Base-by-base conservation (phyloP, 2,329 filamentous ascomycete species). In the Botryotinia globosa region DNA sequence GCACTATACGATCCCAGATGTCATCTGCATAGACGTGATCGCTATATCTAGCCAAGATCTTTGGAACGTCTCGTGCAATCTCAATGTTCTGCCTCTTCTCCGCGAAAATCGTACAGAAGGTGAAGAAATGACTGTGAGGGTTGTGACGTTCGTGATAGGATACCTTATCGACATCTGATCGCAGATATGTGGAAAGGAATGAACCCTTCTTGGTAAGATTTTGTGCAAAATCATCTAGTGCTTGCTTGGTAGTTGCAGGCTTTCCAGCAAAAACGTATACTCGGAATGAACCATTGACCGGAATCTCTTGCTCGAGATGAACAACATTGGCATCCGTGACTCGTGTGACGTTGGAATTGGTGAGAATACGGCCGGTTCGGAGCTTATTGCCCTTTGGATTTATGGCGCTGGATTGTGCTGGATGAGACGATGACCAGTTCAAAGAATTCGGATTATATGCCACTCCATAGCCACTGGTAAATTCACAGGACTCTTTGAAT, bases 391-490 rank as follows among this genome's bases (percentile, higher is more conserved):
- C 86, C 58, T 87, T 82, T 3, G 91, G 88, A 73, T 92, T 87
- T 80, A 96, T 91, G 73, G 94, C 83, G 18, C 86, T 82, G 29
- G 92, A 93, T 78, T 91, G 86, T 22, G 91, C 92, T 0, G 89
- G 85, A 82, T 97, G 94, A 5, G 84, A 84, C 0, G 88, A 82
- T 16, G 91, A 92, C 93, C 94, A 97, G 83, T 97, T 97, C 82
- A 97, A 86, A 44, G 88, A 83, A 82, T 97, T 98, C 71, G 92
- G 86, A 76, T 90, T 87, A 84, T 97, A 97, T 44, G 90, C 91
- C 34, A 97, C 94, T 74, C 94, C 94, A 81, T 97, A 97, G 73
- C 94, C 94, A 76, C 92, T 94, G 18, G 94, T 97, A 82, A 97
- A 97, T 79, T 96, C 94, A 85, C 94, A 97, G 44, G 90, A 90